Conservation (phyloP, 805 yeast genomes). For the Clavispora fructus region DNA sequence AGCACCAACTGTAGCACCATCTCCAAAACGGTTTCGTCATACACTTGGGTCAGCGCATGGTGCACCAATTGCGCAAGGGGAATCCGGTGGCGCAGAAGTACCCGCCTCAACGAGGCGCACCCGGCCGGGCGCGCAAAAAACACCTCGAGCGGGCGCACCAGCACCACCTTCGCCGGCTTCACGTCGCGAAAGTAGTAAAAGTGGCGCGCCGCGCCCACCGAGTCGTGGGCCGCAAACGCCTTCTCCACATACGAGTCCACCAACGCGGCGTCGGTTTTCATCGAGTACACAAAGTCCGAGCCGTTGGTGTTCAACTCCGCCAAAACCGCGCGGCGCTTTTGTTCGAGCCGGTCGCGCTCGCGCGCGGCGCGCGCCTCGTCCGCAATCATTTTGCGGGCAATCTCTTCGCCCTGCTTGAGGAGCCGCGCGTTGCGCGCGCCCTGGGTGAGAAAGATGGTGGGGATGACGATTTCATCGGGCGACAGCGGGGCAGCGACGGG, state of each 20-base stretch:
- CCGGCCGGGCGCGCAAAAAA: not conserved
- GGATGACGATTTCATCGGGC: constrained; percentile 15
- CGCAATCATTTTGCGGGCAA: constrained; percentile 15
- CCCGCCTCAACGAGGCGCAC: not conserved
- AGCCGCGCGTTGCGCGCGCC: constrained; percentile 24
- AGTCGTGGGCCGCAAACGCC: constrained; percentile 5
- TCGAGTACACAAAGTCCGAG: constrained; percentile 13
- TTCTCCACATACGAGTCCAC: constrained; percentile 19
- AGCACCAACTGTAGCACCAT: not conserved
- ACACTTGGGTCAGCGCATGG: constrained; percentile 4
- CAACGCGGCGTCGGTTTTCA: constrained; percentile 14
- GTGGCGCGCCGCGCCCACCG: constrained; percentile 13
- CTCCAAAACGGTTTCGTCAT: constrained; percentile 2
- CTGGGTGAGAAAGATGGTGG: constrained; percentile 24
- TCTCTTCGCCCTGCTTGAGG: constrained; percentile 14
- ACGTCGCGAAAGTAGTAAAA: constrained; percentile 18
- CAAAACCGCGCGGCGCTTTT: constrained; percentile 13
- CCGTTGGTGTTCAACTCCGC: constrained; percentile 32
- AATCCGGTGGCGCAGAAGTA: constrained; percentile 1
- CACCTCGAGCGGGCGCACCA: not conserved
- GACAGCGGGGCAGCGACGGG: not conserved
- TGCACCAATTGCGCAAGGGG: constrained; percentile 1
- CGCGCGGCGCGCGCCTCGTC: constrained; percentile 13
- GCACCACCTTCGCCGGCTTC: not conserved
- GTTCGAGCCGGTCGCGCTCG: constrained; percentile 13